These are phyloP conservation scores for Aureobasidium musti DNA, from an alignment of 2,329 filamentous ascomycete species.

Conservation along the genomic window DNA sequence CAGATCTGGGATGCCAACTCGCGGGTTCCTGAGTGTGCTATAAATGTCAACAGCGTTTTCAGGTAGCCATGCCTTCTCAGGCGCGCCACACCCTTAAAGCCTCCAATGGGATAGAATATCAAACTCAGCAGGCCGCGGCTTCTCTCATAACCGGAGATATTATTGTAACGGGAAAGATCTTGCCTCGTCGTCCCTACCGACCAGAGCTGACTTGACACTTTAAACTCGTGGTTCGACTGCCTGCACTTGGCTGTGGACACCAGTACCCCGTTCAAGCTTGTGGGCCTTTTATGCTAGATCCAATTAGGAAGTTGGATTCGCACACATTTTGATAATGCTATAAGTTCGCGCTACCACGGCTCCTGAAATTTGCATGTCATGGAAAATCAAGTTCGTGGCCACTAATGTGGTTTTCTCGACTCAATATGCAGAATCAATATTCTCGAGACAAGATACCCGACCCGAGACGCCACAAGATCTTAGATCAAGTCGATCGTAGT, in stretches of 20 bases:
- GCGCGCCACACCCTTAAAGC: constrained; percentile 14
- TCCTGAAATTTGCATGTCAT: neutral
- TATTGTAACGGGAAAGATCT: neutral
- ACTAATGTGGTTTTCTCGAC: neutral
- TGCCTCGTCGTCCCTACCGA: neutral
- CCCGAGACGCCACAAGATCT: neutral
- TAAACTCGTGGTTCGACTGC: too few species aligned
- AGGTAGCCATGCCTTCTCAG: constrained; percentile 8
- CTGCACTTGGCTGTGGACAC: neutral
- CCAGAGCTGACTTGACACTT: neutral
- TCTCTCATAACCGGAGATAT: neutral
- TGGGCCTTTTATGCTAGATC: neutral
- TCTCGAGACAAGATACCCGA: neutral
- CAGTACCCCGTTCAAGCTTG: neutral
- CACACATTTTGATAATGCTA: neutral
- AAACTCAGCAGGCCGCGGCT: neutral
- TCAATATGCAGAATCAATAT: neutral
- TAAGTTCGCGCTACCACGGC: neutral
- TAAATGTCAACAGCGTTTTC: constrained; percentile 1
- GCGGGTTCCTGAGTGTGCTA: neutral
- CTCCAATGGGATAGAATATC: constrained; percentile 5
- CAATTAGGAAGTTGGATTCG: neutral
- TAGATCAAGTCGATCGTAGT: too few species aligned
- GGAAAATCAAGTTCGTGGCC: neutral
- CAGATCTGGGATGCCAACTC: neutral